These are phyloP conservation scores for Syncephalastrum contaminatum DNA, from an alignment of 371 early-diverging fungal species.

Conservation along the genomic window DNA sequence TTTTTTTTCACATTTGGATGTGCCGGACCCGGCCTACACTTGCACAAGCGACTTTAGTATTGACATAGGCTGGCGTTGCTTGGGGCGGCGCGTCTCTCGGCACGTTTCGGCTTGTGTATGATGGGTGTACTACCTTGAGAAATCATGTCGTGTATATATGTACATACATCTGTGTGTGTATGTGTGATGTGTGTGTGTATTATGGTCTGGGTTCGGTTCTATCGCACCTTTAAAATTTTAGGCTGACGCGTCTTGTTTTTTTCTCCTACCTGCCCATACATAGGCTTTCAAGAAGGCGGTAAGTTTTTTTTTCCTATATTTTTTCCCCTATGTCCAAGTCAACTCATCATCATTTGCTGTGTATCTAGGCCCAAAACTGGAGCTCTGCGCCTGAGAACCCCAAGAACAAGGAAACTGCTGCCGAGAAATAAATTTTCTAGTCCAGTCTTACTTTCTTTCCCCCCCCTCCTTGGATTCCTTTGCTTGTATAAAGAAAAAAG, in stretches of 20 bases:
- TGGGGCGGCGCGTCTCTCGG: conserved; percentile 8
- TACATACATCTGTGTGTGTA: conserved; percentile 6
- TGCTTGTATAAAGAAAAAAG: too few species aligned
- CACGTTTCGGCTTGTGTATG: too few species aligned
- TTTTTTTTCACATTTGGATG: conserved; percentile 13
- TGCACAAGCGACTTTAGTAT: not conserved
- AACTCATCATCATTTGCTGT: conserved; percentile 2
- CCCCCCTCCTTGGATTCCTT: too few species aligned
- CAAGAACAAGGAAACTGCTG: conserved; percentile 38
- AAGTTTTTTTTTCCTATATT: conserved; percentile 20
- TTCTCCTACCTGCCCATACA: not conserved
- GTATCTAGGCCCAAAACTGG: conserved; percentile 45
- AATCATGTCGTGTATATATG: conserved; percentile 1
- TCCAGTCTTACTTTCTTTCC: too few species aligned
- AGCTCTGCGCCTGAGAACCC: conserved; percentile 41
- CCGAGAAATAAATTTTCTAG: conserved; percentile 7
- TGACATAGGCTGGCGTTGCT: too few species aligned
- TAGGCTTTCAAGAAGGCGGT: conserved; percentile 48
- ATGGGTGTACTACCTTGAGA: conserved; percentile 1
- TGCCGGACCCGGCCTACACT: not conserved
- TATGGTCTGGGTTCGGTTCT: too few species aligned
- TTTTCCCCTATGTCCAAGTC: not conserved
- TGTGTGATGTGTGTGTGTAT: not conserved
- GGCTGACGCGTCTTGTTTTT: conserved; percentile 10
- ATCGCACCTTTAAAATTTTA: conserved; percentile 3